These are phyloP conservation scores for Quercus robur DNA, from an alignment of 306 rosid species.

Conservation along the genomic window DNA sequence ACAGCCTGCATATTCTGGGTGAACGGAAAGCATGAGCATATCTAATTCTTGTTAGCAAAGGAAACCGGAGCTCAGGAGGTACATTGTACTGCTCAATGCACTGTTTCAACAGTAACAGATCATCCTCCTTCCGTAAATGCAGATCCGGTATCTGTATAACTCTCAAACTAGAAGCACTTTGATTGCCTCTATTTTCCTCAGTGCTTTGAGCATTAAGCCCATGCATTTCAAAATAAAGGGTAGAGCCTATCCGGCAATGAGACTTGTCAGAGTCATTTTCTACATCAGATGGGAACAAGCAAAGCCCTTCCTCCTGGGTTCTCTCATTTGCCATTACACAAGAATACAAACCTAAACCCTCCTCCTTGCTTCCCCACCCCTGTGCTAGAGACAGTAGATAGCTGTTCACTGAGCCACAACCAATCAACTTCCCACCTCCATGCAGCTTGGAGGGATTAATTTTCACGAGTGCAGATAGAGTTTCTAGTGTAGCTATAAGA, in stretches of 20 bases:
- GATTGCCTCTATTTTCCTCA: slow-evolving; percentile 40
- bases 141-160: slow-evolving; percentile 81
- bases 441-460: slow-evolving; percentile 91
- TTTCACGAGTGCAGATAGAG: slow-evolving; percentile 88
- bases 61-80: slow-evolving; percentile 74
- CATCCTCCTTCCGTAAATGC: slow-evolving; percentile 78
- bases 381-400: slow-evolving; percentile 89
- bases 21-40: slow-evolving; percentile 89
- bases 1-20: slow-evolving; percentile 73
- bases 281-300: slow-evolving; percentile 78
- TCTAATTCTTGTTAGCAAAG: slow-evolving; percentile 85
- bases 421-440: slow-evolving; percentile 87
- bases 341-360: slow-evolving; percentile 89
- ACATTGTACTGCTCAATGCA: slow-evolving; percentile 73
- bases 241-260: slow-evolving; percentile 73
- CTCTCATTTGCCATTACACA: slow-evolving; percentile 83
- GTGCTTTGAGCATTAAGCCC: slow-evolving; percentile 49
- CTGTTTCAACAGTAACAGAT: slow-evolving; percentile 67
- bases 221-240: slow-evolving; percentile 87
- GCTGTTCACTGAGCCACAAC: slow-evolving; percentile 87
- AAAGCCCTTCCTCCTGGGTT: slow-evolving; percentile 62
- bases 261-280: slow-evolving; percentile 65
- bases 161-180: slow-evolving; percentile 44
- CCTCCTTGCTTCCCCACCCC: slow-evolving; percentile 99
- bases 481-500: slow-evolving; percentile 78